phyloP scores from a whole-genome alignment of 352 stramenopile species.

The Phytopythium chamaehyphon region DNA sequence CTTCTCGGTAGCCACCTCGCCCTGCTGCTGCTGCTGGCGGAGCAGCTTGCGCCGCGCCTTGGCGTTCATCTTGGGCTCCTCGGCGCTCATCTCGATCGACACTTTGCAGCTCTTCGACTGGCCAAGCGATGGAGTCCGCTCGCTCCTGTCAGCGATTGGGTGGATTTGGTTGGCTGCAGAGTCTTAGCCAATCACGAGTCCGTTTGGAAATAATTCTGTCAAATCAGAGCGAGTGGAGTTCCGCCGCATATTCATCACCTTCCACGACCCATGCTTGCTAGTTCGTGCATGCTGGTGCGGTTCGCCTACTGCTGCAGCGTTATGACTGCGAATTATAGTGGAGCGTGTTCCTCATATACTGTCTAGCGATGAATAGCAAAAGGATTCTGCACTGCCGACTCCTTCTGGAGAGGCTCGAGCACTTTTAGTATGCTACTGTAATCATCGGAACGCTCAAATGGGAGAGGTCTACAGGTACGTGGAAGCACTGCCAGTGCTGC shows the following conservation, averaged over 20 bases:
- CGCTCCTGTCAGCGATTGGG: background rate
- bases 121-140: too few species aligned
- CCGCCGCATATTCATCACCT: too few species aligned
- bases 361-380: conserved; percentile 84
- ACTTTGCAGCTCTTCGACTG: background rate
- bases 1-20: conserved; percentile 5
- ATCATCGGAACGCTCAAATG: conserved; percentile 50
- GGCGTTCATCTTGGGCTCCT: conserved; percentile 46
- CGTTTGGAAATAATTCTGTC: too few species aligned
- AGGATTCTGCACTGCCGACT: conserved; percentile 48
- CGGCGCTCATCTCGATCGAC: conserved; percentile 1
- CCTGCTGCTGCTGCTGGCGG: conserved; percentile 43
- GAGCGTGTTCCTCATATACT: conserved; percentile 75
- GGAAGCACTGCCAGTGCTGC: too few species aligned
- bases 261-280: too few species aligned
- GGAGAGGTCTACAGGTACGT: too few species aligned
- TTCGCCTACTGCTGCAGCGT: too few species aligned
- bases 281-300: too few species aligned
- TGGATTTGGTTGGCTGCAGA: too few species aligned
- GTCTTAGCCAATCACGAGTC: too few species aligned
- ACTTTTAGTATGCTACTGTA: conserved; percentile 58
- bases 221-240: too few species aligned
- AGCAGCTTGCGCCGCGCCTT: conserved; percentile 76
- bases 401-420: conserved; percentile 27
- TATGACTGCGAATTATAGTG: too few species aligned